Evolutionary conservation across 768 basidiomycete species (phyloP), one percentile per base, ranked within the genome.

Genomic region (Mrakia gelida): DNA sequence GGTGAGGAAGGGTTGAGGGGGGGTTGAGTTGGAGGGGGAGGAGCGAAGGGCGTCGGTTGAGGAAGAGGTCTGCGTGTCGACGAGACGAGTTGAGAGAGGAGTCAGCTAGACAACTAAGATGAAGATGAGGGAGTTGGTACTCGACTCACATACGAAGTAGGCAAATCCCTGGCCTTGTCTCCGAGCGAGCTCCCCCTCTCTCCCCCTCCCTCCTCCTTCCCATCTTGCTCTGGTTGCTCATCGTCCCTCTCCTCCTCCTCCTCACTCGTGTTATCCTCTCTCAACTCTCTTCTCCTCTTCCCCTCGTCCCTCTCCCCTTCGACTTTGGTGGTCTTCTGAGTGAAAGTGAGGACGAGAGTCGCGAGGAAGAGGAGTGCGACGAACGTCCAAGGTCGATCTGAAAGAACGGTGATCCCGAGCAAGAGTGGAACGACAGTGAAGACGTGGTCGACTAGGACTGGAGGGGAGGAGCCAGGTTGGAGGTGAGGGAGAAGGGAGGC

Each of bases 341-440:
- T 26, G 67, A 70, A n/a, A 16, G 23, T 26, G 11, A 87, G 79
- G 7, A 89, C 82, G 21, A 90, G 80, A 26, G 89, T 75, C 5
- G 80, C 82, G 0, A 87, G 75, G 2, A 88, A 80, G 0, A 93
- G 82, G 2, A 88, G 75, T 0, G 87, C 23, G 79, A 88, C 88
- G 73, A 94, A 87, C 2, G 86, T 73, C 4, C 84, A 80, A 0
- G 93, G 91, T 16, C 84, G 84, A 43, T 88, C 84, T 0, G 93
- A 90, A 81, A 90, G 91, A 41, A 91, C 75, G 0, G 96, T 96
- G 85, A 97, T 89, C 4, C 90, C 91, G 13, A 95, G 86, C 3
- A 95, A 86, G n/a, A 95, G 86, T 0, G 96, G 96, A 0, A 92
- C 74, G 10, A 91, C 88, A 18, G 95, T 88, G 15, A 92, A 83